Evolutionary conservation across 306 rosid genomes (phyloP).

Genomic region (Dalbergia cochinchinensis): DNA sequence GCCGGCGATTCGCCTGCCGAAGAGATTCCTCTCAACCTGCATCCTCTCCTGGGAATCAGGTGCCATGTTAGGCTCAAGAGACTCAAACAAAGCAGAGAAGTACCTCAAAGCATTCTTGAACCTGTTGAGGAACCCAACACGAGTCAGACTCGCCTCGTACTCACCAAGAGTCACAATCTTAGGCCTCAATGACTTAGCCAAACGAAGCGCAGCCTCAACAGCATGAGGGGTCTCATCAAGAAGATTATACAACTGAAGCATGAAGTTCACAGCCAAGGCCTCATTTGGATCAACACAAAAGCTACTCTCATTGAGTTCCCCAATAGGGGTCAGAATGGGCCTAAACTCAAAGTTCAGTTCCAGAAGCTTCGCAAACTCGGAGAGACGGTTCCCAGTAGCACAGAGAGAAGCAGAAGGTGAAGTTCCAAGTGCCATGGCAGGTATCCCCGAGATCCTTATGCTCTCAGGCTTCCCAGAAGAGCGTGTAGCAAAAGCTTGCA

Average conservation of each 20-base stretch:
- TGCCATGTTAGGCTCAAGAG: constrained; percentile 75
- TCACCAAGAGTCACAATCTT: constrained; percentile 86
- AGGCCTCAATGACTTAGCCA: constrained; percentile 83
- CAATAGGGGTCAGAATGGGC: constrained; percentile 76
- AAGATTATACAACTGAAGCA: constrained; percentile 88
- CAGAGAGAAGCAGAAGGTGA: constrained; percentile 64
- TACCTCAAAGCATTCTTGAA: constrained; percentile 74
- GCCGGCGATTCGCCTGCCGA: constrained; percentile 71
- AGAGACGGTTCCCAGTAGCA: constrained; percentile 83
- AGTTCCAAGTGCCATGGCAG: constrained; percentile 75
- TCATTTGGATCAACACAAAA: constrained; percentile 68
- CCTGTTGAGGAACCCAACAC: constrained; percentile 64
- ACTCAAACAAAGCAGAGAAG: constrained; percentile 81
- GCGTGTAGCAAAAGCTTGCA: constrained; percentile 92
- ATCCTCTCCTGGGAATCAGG: constrained; percentile 77
- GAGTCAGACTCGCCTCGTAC: constrained; percentile 76
- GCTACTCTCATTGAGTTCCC: constrained; percentile 63
- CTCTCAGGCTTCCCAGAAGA: constrained; percentile 76
- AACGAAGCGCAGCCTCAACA: constrained; percentile 62
- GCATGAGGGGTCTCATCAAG: constrained; percentile 68
- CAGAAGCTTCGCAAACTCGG: constrained; percentile 80
- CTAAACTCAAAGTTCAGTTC: constrained; percentile 76
- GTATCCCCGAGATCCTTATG: constrained; percentile 87
- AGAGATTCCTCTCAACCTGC: constrained; percentile 69
- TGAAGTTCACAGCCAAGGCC: constrained; percentile 84